A percentile compares a stretch with the other conserved stretches of the same genome.
Conservation (phyloP, 129 eudicot genomes). For the Sambucus nigra region DNA sequence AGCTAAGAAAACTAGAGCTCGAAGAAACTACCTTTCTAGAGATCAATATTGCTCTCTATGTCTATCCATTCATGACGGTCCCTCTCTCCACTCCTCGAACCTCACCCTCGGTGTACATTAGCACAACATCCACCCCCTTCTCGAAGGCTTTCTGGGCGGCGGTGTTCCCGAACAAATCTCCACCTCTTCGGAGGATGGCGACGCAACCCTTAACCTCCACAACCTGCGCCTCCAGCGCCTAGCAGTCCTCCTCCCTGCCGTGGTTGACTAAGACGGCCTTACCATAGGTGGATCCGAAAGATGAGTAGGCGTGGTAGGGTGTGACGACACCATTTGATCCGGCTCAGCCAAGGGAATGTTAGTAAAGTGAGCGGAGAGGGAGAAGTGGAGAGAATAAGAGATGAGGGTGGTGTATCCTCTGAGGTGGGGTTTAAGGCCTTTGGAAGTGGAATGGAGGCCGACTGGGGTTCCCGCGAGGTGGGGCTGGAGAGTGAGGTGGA, state of each 20-base stretch:
- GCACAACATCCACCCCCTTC: constrained; percentile 67
- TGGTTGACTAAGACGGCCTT: constrained; percentile 54
- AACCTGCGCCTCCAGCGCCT: constrained; percentile 35
- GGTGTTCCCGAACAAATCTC: constrained; percentile 55
- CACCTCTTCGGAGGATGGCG: constrained; percentile 57
- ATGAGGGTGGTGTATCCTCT: constrained; percentile 40
- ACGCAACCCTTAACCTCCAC: constrained; percentile 58
- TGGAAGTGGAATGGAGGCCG: constrained; percentile 44
- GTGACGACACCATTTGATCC: constrained; percentile 25
- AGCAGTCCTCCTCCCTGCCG: constrained; percentile 61
- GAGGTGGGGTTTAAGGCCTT: constrained; percentile 33
- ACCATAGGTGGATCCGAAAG: constrained; percentile 56
- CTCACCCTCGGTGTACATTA: constrained; percentile 57
- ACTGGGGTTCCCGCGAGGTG: constrained; percentile 79
- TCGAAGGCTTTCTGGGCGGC: constrained; percentile 58
- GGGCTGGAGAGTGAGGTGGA: constrained; percentile 79
- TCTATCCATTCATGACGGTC: constrained; percentile 67
- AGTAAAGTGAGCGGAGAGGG: constrained; percentile 45
- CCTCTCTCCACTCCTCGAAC: constrained; percentile 78
- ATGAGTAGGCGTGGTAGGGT: constrained; percentile 90
- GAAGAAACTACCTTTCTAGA: too few species aligned
- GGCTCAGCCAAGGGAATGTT: constrained; percentile 41
- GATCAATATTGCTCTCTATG: too few species aligned
- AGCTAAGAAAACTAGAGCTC: too few species aligned
- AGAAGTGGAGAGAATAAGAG: constrained; percentile 50